Conservation (phyloP, 768 basidiomycete species). For the Amanita phalloides region DNA sequence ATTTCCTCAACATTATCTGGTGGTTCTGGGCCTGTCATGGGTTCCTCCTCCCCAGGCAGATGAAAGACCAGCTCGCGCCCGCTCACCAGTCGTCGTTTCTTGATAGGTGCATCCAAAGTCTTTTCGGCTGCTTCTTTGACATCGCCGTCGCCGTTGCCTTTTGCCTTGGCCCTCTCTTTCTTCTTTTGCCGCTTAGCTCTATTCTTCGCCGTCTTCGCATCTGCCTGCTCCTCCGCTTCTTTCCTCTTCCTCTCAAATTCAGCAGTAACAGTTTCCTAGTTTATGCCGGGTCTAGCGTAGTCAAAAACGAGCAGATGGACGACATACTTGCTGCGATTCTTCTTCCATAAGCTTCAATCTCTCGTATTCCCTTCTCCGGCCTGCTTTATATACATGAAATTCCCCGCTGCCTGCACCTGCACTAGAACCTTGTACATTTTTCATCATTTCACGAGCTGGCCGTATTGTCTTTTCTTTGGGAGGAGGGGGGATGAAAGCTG, state of each 20-base stretch:
- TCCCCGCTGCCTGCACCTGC: constrained; percentile 97
- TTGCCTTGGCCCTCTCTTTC: constrained; percentile 57
- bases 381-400: constrained; percentile 98
- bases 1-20: not conserved
- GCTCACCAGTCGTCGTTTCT: constrained; percentile 75
- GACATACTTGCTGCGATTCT: constrained; percentile 57
- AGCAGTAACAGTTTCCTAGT: constrained; percentile 27
- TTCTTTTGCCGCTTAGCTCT: constrained; percentile 90
- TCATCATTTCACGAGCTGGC: constrained; percentile 92
- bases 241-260: constrained; percentile 72
- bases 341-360: constrained; percentile 88
- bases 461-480: constrained; percentile 77
- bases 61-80: constrained; percentile 58
- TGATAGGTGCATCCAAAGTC: constrained; percentile 33
- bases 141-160: constrained; percentile 20
- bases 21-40: not conserved
- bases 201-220: constrained; percentile 93
- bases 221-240: constrained; percentile 58
- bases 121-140: constrained; percentile 14
- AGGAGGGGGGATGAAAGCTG: constrained; percentile 66
- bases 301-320: not conserved
- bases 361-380: constrained; percentile 90
- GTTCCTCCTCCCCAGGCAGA: constrained; percentile 27
- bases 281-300: constrained; percentile 32
- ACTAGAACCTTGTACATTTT: constrained; percentile 96